These are phyloP conservation scores for Vinca major DNA, from an alignment of 305 asterid genomes.

Conservation along the genomic window DNA sequence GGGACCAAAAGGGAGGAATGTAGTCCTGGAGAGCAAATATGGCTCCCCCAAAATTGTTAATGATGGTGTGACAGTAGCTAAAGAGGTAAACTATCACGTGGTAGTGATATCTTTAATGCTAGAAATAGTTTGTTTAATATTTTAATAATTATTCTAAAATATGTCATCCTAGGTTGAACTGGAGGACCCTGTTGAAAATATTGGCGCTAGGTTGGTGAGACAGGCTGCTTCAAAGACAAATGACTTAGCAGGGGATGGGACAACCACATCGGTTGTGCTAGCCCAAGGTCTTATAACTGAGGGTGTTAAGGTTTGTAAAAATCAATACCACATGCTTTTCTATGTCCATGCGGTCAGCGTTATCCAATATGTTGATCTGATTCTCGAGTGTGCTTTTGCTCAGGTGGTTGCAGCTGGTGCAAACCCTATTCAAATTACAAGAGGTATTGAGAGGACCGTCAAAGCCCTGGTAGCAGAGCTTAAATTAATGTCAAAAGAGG, in stretches of 20 bases:
- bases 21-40: conserved; percentile 54
- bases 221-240: conserved; percentile 73
- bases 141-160: not conserved
- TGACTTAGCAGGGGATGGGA: conserved; percentile 67
- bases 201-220: conserved; percentile 60
- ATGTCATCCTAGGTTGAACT: conserved; percentile 39
- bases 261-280: conserved; percentile 60
- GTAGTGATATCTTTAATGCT: not conserved
- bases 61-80: conserved; percentile 59
- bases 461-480: conserved; percentile 81
- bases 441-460: conserved; percentile 89
- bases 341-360: not conserved
- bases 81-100: conserved; percentile 32
- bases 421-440: conserved; percentile 80
- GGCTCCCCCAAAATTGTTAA: conserved; percentile 56
- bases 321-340: not conserved
- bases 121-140: not conserved
- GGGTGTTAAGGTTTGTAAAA: conserved; percentile 51
- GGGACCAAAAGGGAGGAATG: conserved; percentile 61
- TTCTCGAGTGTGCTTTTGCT: not conserved
- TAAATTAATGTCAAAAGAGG: conserved; percentile 83
- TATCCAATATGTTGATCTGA: not conserved
- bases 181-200: conserved; percentile 59
- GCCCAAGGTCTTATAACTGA: conserved; percentile 62
- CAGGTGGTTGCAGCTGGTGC: conserved; percentile 99